Conservation (phyloP, 23 red algal genomes). For the Agarophyton chilense region DNA sequence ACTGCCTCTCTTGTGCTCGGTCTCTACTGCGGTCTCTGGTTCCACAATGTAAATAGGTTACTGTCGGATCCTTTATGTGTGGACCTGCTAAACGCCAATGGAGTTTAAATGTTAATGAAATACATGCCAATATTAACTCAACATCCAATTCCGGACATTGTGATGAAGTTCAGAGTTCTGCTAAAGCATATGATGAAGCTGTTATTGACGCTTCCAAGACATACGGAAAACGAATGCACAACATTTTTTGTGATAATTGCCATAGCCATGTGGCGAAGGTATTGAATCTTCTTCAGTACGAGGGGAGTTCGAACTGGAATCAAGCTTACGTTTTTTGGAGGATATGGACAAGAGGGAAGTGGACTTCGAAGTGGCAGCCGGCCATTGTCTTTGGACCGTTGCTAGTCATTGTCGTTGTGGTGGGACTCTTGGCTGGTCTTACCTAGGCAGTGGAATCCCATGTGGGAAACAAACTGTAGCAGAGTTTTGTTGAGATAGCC, state of each 20-base stretch:
- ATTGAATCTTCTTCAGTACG: slow-evolving; percentile 48
- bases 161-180: neutral
- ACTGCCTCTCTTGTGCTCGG: neutral
- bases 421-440: neutral
- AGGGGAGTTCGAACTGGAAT: slow-evolving; percentile 60
- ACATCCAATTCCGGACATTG: too few relatives aligned
- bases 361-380: slow-evolving; percentile 21
- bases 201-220: slow-evolving; percentile 30
- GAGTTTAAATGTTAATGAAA: slow-evolving; percentile 21
- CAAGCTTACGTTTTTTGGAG: slow-evolving; percentile 29
- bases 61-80: slow-evolving; percentile 61
- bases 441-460: neutral
- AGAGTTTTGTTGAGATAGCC: too few relatives aligned
- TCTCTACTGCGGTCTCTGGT: neutral
- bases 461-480: too few relatives aligned
- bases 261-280: slow-evolving; percentile 61
- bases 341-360: slow-evolving; percentile 47
- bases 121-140: neutral
- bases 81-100: slow-evolving; percentile 56
- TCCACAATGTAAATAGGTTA: neutral
- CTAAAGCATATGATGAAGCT: slow-evolving; percentile 27
- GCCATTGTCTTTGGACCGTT: neutral
- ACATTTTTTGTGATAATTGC: slow-evolving; percentile 55
- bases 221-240: slow-evolving; percentile 66
- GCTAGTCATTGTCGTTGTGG: neutral